These are phyloP conservation scores for Serpula lacrymans DNA, from an alignment of 768 basidiomycete genomes.

Conservation along the genomic window DNA sequence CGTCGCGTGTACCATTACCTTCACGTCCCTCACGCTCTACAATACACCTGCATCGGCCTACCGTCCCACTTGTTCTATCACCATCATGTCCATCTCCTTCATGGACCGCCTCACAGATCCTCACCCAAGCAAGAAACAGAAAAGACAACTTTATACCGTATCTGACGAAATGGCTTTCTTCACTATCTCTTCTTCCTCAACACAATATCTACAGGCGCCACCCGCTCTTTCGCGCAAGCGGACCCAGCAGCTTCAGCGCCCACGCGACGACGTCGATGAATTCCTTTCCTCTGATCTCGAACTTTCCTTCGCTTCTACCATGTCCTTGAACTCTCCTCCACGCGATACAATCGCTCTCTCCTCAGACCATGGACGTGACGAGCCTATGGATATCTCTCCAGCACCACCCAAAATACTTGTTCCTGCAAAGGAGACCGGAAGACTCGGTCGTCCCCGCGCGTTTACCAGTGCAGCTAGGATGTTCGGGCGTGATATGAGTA, in stretches of 20 bases:
- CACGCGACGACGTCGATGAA: constrained; percentile 56
- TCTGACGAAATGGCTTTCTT: constrained; percentile 54
- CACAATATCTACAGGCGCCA: constrained; percentile 40
- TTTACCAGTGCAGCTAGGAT: constrained; percentile 63
- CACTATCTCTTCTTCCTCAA: constrained; percentile 35
- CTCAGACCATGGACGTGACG: constrained; percentile 46
- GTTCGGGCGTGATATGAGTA: constrained; percentile 76
- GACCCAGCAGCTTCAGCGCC: constrained; percentile 38
- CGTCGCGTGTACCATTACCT: too few relatives aligned
- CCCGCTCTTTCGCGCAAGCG: constrained; percentile 46
- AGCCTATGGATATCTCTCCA: constrained; percentile 85
- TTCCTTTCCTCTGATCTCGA: constrained; percentile 77
- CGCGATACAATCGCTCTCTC: constrained; percentile 42
- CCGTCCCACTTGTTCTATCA: constrained; percentile 2
- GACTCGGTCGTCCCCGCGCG: constrained; percentile 53
- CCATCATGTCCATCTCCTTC: constrained; percentile 27
- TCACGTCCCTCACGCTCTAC: too few relatives aligned
- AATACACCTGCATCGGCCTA: too few relatives aligned
- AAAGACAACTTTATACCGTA: constrained; percentile 29
- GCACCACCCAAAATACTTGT: constrained; percentile 36
- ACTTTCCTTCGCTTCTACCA: constrained; percentile 77
- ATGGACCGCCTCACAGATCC: constrained; percentile 40
- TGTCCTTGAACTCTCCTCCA: constrained; percentile 75
- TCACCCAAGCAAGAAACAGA: constrained; percentile 44
- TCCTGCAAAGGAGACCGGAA: constrained; percentile 25